These are phyloP conservation scores for Naganishia kalamii DNA, from an alignment of 768 basidiomycete species.

Conservation along the genomic window DNA sequence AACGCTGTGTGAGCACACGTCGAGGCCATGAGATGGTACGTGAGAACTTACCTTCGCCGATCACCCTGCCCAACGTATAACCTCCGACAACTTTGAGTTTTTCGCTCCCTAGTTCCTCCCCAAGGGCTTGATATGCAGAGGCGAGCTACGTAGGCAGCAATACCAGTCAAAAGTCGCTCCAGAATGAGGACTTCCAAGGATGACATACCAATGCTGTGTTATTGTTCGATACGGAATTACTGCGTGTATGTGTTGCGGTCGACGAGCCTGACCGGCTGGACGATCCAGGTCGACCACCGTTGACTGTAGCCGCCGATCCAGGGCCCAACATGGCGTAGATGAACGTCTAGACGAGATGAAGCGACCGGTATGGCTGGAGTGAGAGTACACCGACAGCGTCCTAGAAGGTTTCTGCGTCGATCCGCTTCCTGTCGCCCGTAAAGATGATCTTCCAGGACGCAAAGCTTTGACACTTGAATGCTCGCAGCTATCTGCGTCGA, in stretches of 20 bases:
- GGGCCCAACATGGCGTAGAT: neutral
- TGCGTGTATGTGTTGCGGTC: neutral
- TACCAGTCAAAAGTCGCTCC: neutral
- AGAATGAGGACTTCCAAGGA: neutral
- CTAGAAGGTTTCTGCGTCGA: too few species aligned
- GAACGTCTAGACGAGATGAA: neutral
- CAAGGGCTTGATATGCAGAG: constrained; percentile 93
- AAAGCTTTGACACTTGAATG: too few species aligned
- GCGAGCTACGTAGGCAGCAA: constrained; percentile 58
- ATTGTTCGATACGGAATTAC: constrained; percentile 11
- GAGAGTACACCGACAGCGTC: too few species aligned
- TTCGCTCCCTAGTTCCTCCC: constrained; percentile 85
- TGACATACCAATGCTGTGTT: constrained; percentile 12
- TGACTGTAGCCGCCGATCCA: neutral
- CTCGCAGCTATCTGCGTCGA: too few species aligned
- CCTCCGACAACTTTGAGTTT: constrained; percentile 89
- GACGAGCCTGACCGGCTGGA: neutral
- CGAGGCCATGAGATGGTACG: neutral
- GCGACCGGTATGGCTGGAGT: too few species aligned
- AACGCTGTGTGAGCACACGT: neutral
- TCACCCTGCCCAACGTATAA: constrained; percentile 85
- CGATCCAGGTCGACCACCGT: neutral
- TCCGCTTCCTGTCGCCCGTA: too few species aligned
- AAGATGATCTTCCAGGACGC: too few species aligned
- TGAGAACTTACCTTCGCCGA: constrained; percentile 75